A percentile compares a stretch with the other conserved stretches of the same genome.
Conservation (phyloP, 2,329 filamentous ascomycete genomes). For the Nigrograna mackinnonii region DNA sequence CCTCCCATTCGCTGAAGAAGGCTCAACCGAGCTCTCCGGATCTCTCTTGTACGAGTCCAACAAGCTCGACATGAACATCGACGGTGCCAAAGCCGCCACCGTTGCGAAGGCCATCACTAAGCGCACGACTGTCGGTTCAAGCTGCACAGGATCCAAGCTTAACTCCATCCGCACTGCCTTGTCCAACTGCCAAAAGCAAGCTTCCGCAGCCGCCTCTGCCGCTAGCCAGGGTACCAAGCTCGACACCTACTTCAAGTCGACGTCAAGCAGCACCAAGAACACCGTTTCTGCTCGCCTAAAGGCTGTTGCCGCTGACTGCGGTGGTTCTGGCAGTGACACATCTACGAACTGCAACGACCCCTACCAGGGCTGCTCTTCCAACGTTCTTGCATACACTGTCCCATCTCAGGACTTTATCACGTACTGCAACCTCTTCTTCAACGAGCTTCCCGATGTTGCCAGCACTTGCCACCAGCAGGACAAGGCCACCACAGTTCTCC, state of each 20-base stretch:
- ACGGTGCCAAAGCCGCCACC: slow-evolving; percentile 57
- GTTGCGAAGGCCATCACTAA: slow-evolving; percentile 53
- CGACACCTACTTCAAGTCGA: slow-evolving; percentile 67
- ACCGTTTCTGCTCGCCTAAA: slow-evolving; percentile 28
- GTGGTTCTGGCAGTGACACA: slow-evolving; percentile 54
- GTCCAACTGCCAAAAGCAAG: slow-evolving; percentile 57
- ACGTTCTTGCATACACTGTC: slow-evolving; percentile 63
- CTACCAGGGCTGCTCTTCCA: slow-evolving; percentile 54
- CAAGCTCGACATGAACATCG: slow-evolving; percentile 59
- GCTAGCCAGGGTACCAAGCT: slow-evolving; percentile 53
- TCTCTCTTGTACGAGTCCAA: slow-evolving; percentile 64
- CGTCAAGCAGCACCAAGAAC: slow-evolving; percentile 48
- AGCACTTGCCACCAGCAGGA: slow-evolving; percentile 65
- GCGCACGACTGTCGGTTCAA: slow-evolving; percentile 56
- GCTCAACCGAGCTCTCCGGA: slow-evolving; percentile 59
- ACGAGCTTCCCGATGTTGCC: slow-evolving; percentile 53
- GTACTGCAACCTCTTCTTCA: slow-evolving; percentile 66
- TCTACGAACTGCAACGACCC: slow-evolving; percentile 64
- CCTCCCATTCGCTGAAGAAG: slow-evolving; percentile 42
- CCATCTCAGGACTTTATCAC: slow-evolving; percentile 59
- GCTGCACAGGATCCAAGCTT: slow-evolving; percentile 57
- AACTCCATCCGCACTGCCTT: slow-evolving; percentile 56
- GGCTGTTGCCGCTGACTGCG: slow-evolving; percentile 59
- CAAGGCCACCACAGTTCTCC: slow-evolving; percentile 66
- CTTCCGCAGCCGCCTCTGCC: slow-evolving; percentile 56